Evolutionary conservation across 2,329 filamentous ascomycete species (phyloP).

Genomic region (Colletotrichum karsti): DNA sequence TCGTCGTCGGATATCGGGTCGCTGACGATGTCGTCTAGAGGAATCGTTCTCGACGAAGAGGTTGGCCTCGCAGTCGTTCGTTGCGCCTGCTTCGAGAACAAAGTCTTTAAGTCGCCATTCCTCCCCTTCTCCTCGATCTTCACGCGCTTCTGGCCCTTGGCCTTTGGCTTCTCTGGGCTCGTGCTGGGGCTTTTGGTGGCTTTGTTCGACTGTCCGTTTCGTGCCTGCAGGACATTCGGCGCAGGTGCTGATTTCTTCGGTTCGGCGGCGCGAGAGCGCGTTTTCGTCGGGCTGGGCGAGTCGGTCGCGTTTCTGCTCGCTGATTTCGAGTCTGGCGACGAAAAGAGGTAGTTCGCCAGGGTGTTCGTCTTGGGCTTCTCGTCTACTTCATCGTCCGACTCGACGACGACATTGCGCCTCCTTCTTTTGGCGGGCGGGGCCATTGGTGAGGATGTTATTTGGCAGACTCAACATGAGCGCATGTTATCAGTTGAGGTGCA

Average conservation of each 20-base stretch:
- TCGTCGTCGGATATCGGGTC: conserved; percentile 70
- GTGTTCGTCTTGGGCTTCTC: conserved; percentile 50
- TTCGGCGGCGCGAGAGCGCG: not conserved
- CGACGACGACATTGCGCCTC: conserved; percentile 63
- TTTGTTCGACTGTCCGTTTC: conserved; percentile 33
- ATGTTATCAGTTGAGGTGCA: conserved; percentile 7
- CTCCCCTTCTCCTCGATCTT: conserved; percentile 60
- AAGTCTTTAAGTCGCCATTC: conserved; percentile 63
- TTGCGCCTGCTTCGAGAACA: conserved; percentile 71
- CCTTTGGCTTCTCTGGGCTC: conserved; percentile 58
- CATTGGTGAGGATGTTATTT: conserved; percentile 47
- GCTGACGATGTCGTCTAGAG: conserved; percentile 59
- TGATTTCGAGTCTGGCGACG: conserved; percentile 56
- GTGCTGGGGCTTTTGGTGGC: conserved; percentile 48
- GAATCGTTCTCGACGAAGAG: conserved; percentile 38
- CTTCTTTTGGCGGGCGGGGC: conserved; percentile 67
- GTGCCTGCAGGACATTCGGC: conserved; percentile 33
- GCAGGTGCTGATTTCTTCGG: not conserved
- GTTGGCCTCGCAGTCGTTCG: conserved; percentile 39
- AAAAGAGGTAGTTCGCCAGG: conserved; percentile 61
- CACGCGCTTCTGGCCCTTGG: conserved; percentile 38
- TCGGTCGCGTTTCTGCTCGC: conserved; percentile 40
- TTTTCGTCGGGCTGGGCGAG: conserved; percentile 53
- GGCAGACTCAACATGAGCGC: conserved; percentile 21
- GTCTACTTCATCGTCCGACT: conserved; percentile 59